Evolutionary conservation across 2,329 filamentous ascomycete species (phyloP).

Genomic region (Xylaria sp.): DNA sequence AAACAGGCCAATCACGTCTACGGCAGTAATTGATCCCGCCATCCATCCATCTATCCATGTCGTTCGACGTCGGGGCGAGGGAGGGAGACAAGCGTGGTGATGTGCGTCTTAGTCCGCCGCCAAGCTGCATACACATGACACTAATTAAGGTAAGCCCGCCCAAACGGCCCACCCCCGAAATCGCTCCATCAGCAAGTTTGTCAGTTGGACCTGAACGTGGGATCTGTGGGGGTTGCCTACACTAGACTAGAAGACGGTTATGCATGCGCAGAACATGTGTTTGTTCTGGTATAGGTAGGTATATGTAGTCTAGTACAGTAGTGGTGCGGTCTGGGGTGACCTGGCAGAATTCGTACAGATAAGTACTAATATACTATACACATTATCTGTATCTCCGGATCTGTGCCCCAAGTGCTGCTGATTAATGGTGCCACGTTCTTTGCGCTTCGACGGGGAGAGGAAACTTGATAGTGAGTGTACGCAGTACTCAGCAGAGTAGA

Average conservation of each 20-base stretch:
- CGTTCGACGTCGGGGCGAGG: background rate
- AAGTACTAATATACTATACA: background rate
- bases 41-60: background rate
- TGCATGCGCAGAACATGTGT: background rate
- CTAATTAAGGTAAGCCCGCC: background rate
- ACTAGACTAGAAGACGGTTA: too few species aligned
- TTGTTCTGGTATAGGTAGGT: background rate
- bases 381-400: background rate
- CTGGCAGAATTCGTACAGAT: background rate
- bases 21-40: background rate
- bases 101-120: background rate
- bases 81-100: background rate
- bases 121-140: background rate
- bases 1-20: background rate
- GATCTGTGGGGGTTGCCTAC: background rate
- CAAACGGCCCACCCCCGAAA: background rate
- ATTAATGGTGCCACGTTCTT: slow-evolving; percentile 9
- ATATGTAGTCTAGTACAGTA: background rate
- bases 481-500: background rate
- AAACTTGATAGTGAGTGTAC: too few species aligned
- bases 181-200: background rate
- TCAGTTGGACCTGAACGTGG: background rate
- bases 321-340: background rate
- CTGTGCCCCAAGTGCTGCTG: background rate
- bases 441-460: background rate